phyloP scores from a whole-genome alignment of 257 asterid species.

The Sherardia arvensis region DNA sequence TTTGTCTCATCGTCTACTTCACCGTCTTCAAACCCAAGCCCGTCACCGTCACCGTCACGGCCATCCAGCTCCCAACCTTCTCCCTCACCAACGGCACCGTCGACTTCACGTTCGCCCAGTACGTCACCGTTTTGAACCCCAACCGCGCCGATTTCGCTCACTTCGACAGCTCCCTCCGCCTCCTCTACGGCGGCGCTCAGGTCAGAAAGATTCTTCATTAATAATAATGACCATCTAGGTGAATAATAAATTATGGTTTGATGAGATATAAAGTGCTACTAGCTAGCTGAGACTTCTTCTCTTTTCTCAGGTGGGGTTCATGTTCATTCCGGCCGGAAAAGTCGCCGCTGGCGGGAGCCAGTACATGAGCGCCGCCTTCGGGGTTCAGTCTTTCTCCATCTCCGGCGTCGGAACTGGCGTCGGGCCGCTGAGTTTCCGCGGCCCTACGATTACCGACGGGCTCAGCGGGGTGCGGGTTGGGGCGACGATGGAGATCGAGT shows the following conservation, averaged over 20 bases:
- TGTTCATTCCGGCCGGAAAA: constrained; percentile 87
- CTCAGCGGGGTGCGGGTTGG: constrained; percentile 48
- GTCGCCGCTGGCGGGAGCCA: constrained; percentile 50
- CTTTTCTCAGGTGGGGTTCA: constrained; percentile 76
- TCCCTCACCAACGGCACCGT: constrained; percentile 56
- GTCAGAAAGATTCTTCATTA: too few species aligned
- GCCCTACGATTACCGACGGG: constrained; percentile 47
- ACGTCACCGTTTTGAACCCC: constrained; percentile 62
- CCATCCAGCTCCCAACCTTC: constrained; percentile 73
- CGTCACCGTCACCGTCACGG: constrained; percentile 54
- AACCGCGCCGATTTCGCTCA: constrained; percentile 68
- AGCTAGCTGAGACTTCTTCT: too few species aligned
- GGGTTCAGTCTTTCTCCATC: constrained; percentile 62
- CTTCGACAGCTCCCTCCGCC: constrained; percentile 79
- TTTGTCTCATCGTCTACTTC: constrained; percentile 51
- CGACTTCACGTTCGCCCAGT: constrained; percentile 68
- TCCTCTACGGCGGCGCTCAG: constrained; percentile 56
- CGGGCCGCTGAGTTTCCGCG: constrained; percentile 30
- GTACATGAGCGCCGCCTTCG: constrained; percentile 74
- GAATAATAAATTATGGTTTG: too few species aligned
- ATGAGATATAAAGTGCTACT: too few species aligned
- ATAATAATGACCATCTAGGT: too few species aligned
- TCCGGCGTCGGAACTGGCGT: constrained; percentile 7
- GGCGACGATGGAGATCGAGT: constrained; percentile 68
- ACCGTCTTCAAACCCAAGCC: constrained; percentile 62